A percentile compares a stretch with the other conserved stretches of the same genome.
These are phyloP conservation scores for Ogataea degrootiae DNA, from an alignment of 805 yeast species.

Conservation along the genomic window DNA sequence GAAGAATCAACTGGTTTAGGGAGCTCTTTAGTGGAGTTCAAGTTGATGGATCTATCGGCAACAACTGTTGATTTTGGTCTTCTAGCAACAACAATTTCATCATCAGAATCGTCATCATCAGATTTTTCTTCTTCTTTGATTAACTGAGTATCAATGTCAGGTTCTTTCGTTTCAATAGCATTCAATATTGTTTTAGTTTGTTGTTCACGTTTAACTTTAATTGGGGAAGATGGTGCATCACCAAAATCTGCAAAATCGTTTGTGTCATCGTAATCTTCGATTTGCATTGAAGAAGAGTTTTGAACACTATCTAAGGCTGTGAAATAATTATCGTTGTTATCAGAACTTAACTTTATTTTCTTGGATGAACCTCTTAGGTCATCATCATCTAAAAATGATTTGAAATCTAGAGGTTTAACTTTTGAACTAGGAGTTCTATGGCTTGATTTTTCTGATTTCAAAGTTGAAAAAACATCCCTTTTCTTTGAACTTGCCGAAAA, in stretches of 20 bases:
- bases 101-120: slow-evolving; percentile 4
- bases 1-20: slow-evolving; percentile 20
- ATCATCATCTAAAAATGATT: slow-evolving; percentile 19
- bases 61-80: slow-evolving; percentile 44
- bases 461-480: slow-evolving; percentile 26
- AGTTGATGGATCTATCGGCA: slow-evolving; percentile 37
- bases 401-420: slow-evolving; percentile 19
- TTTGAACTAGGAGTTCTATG: slow-evolving; percentile 28
- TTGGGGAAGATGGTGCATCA: slow-evolving; percentile 30
- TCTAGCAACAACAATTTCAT: slow-evolving; percentile 50
- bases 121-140: background rate
- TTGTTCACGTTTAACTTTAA: slow-evolving; percentile 6
- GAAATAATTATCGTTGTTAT: slow-evolving; percentile 15
- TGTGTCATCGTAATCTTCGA: slow-evolving; percentile 9
- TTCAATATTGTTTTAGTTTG: slow-evolving; percentile 3
- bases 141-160: background rate
- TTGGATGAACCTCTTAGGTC: slow-evolving; percentile 14
- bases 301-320: slow-evolving; percentile 14
- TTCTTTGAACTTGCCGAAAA: slow-evolving; percentile 11
- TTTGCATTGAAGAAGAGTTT: background rate
- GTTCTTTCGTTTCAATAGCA: slow-evolving; percentile 1
- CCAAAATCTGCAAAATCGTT: slow-evolving; percentile 9
- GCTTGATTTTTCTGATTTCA: slow-evolving; percentile 20
- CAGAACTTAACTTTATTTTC: slow-evolving; percentile 20
- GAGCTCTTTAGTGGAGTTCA: slow-evolving; percentile 29